Conservation (phyloP, 148 eudicot species). For the Pharnaceum exiguum region DNA sequence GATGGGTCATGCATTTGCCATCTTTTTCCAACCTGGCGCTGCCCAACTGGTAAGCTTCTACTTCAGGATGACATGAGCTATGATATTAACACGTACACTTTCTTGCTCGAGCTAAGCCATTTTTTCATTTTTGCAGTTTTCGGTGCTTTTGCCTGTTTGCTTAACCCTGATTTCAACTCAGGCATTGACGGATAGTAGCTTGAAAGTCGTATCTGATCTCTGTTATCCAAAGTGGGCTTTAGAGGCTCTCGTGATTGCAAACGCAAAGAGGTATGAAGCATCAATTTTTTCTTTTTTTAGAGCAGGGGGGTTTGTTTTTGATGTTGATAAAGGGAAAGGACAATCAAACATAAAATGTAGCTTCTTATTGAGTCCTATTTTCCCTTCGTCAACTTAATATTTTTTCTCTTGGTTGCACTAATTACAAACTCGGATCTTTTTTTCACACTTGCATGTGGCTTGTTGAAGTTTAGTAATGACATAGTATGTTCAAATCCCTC, state of each 20-base stretch:
- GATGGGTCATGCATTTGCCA: constrained; percentile 77
- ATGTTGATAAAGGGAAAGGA: no score
- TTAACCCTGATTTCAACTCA: constrained; percentile 67
- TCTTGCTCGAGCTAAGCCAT: constrained; percentile 12
- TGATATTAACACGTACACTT: not conserved
- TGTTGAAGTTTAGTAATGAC: no score
- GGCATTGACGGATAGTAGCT: constrained; percentile 24
- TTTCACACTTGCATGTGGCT: no score
- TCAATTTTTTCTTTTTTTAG: not conserved
- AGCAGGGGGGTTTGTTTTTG: not conserved
- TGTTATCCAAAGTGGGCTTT: constrained; percentile 93
- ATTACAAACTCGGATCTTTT: no score
- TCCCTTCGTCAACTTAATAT: no score
- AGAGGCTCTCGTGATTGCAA: constrained; percentile 90
- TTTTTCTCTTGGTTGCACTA: no score
- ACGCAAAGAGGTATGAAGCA: constrained; percentile 45
- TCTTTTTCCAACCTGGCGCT: constrained; percentile 85
- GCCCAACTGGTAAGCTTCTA: constrained; percentile 69
- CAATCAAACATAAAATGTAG: no score
- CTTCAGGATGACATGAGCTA: not conserved
- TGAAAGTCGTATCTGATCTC: constrained; percentile 43
- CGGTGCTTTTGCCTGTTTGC: constrained; percentile 76
- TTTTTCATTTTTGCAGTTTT: constrained; percentile 43
- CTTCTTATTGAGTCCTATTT: no score
- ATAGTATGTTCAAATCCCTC: no score